These are phyloP conservation scores for Lactarius indigo DNA, from an alignment of 768 basidiomycete species.

Conservation along the genomic window DNA sequence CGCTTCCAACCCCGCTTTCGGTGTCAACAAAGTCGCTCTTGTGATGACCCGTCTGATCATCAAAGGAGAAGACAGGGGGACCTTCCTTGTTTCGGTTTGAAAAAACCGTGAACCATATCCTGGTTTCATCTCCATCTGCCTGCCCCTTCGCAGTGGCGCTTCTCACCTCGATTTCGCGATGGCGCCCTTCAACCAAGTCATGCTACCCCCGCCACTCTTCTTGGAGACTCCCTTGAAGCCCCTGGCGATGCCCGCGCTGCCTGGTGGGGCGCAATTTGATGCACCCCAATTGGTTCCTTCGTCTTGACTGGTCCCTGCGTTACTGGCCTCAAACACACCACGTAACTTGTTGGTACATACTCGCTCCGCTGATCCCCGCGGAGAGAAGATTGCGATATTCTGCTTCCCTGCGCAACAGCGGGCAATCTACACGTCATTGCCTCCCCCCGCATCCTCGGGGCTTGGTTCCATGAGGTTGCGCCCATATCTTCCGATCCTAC, in stretches of 20 bases:
- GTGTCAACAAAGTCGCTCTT: conserved; percentile 51
- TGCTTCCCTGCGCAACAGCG: conserved; percentile 15
- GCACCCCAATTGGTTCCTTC: conserved; percentile 16
- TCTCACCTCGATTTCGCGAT: conserved; percentile 55
- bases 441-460: conserved; percentile 3
- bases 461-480: conserved; percentile 17
- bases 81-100: conserved; percentile 55
- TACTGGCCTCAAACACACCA: conserved; percentile 16
- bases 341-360: conserved; percentile 10
- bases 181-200: conserved; percentile 52
- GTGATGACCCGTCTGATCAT: conserved; percentile 57
- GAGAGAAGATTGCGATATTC: conserved; percentile 4
- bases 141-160: conserved; percentile 49
- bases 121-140: conserved; percentile 48
- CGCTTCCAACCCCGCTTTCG: conserved; percentile 50
- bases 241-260: conserved; percentile 43
- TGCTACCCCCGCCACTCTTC: conserved; percentile 48
- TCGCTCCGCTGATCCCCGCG: conserved; percentile 10
- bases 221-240: conserved; percentile 36
- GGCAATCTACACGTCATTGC: conserved; percentile 15
- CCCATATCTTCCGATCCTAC: neutral
- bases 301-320: conserved; percentile 10
- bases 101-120: conserved; percentile 50
- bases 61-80: conserved; percentile 47
- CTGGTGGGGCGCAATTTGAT: conserved; percentile 49